phyloP scores from a whole-genome alignment of 768 basidiomycete genomes.

The Auriscalpium microsporum region DNA sequence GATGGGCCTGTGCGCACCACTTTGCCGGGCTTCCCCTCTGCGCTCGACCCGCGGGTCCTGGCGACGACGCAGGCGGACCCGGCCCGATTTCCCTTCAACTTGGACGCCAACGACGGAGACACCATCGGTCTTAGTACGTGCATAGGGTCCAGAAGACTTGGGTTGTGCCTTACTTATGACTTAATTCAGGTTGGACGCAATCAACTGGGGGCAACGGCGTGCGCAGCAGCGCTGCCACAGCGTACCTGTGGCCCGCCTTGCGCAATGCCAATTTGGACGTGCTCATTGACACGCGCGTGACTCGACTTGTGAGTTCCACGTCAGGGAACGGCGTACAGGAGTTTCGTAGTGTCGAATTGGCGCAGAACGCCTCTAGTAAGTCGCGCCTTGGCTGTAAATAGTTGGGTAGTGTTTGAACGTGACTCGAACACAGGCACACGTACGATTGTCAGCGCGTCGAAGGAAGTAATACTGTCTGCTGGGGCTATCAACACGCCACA shows the following conservation, averaged over 20 bases:
- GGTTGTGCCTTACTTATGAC: too few species aligned
- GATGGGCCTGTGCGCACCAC: slow-evolving; percentile 7
- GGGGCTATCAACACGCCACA: slow-evolving; percentile 16
- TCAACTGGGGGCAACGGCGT: background rate
- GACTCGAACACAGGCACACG: background rate
- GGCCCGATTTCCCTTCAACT: background rate
- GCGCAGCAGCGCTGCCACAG: background rate
- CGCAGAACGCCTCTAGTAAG: background rate
- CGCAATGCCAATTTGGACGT: background rate
- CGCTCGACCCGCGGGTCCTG: slow-evolving; percentile 4
- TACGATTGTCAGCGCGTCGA: background rate
- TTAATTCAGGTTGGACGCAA: background rate
- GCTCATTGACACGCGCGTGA: background rate
- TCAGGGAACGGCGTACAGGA: background rate
- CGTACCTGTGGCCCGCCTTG: background rate
- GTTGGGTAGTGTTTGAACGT: too few species aligned
- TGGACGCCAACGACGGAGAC: background rate
- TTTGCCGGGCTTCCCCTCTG: slow-evolving; percentile 1
- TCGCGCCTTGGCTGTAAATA: background rate
- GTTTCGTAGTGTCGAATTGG: slow-evolving; percentile 2
- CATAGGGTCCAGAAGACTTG: too few species aligned
- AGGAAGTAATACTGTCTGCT: slow-evolving; percentile 12
- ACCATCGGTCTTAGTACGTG: background rate
- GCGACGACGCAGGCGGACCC: background rate
- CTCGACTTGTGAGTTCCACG: background rate